phyloP scores from a whole-genome alignment of 176 grass and related monocot species.

The Eragrostis nindensis region DNA sequence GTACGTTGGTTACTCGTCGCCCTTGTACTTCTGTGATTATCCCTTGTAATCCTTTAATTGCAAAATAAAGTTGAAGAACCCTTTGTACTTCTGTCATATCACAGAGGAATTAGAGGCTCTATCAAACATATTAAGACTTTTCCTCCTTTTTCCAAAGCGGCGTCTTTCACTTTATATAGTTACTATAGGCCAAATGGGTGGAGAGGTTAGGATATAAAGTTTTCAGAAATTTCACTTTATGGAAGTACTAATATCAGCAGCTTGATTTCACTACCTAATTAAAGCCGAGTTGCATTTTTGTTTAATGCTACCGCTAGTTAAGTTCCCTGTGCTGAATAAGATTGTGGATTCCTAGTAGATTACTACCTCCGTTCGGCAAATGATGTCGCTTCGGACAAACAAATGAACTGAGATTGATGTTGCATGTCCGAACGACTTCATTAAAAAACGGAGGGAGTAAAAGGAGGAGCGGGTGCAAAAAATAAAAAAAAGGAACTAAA shows the following conservation, averaged over 20 bases:
- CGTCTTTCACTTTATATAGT: background rate
- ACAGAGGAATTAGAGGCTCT: background rate
- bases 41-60: slow-evolving; percentile 70
- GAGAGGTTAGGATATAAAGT: background rate
- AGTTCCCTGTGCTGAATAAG: too few species aligned
- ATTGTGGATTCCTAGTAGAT: too few species aligned
- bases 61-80: too few species aligned
- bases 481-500: too few species aligned
- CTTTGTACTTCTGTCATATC: too few species aligned
- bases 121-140: background rate
- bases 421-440: too few species aligned
- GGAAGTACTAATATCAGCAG: background rate
- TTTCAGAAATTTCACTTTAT: background rate
- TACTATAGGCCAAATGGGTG: background rate
- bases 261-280: background rate
- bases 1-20: slow-evolving; percentile 24
- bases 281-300: background rate
- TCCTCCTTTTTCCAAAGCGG: background rate
- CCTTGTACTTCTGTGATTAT: too few species aligned
- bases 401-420: too few species aligned
- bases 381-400: too few species aligned
- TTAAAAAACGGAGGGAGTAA: too few species aligned
- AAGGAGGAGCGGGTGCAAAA: too few species aligned
- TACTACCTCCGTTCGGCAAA: too few species aligned
- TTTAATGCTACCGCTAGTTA: background rate